Conservation (phyloP, 75 land plant species). For the Chamaecyparis obtusa region DNA sequence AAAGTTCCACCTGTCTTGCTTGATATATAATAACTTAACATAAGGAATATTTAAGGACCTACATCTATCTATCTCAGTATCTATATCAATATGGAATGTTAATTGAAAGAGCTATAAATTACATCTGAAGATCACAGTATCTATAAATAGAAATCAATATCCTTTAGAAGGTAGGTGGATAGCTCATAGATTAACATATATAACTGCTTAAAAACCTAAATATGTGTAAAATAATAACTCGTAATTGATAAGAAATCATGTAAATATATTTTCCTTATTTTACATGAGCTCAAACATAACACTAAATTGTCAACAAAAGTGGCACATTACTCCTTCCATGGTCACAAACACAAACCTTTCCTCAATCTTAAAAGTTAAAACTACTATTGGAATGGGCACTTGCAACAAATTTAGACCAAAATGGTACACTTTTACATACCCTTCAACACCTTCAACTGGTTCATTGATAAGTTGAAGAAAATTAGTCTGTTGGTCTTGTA, state of each 20-base stretch:
- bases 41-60: no score
- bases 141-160: no score
- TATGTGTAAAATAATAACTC: no score
- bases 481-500: constrained; percentile 66
- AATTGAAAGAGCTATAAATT: no score
- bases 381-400: background rate
- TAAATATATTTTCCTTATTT: no score
- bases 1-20: no score
- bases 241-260: background rate
- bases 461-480: constrained; percentile 60
- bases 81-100: no score
- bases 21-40: no score
- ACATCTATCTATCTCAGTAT: no score
- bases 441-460: constrained; percentile 44
- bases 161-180: no score
- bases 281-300: background rate
- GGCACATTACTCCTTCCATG: background rate
- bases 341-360: background rate
- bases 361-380: background rate
- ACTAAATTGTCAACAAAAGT: background rate
- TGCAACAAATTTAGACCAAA: background rate
- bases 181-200: no score
- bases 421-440: constrained; percentile 13
- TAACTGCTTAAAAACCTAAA: background rate
- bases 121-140: no score